These are phyloP conservation scores for Scortechinia acanthostroma DNA, from an alignment of 2,329 filamentous ascomycete species.

Conservation along the genomic window DNA sequence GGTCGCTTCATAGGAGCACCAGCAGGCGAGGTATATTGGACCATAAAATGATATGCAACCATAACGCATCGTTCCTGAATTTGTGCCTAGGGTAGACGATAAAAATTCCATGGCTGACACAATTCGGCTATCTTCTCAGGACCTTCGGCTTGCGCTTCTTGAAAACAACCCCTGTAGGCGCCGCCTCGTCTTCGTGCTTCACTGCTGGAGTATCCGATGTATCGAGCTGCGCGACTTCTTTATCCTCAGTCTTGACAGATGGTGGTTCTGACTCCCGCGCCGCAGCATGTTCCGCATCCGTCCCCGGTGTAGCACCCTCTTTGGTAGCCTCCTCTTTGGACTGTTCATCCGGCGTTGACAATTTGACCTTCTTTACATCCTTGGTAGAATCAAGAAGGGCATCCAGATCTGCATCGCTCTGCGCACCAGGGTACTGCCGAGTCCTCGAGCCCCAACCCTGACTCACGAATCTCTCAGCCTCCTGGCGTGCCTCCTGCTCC, in stretches of 20 bases:
- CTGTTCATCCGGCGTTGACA: neutral
- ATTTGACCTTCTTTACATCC: neutral
- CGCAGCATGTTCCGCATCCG: neutral
- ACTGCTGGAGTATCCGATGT: neutral
- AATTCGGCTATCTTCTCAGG: neutral
- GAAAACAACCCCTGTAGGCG: neutral
- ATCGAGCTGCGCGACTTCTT: neutral
- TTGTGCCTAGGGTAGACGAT: too few species aligned
- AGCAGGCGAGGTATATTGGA: too few species aligned
- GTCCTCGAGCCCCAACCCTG: slow-evolving; percentile 1
- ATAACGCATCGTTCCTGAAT: too few species aligned
- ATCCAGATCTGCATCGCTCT: neutral
- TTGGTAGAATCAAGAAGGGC: slow-evolving; percentile 1
- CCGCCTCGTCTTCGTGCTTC: neutral
- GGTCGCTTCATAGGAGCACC: too few species aligned
- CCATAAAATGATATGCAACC: too few species aligned
- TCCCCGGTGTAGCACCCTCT: neutral
- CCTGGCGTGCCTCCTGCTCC: neutral
- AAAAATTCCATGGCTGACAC: too few species aligned
- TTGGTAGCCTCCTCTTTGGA: neutral
- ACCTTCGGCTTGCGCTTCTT: slow-evolving; percentile 2
- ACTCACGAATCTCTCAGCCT: neutral
- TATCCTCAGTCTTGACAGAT: neutral
- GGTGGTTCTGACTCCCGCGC: neutral
- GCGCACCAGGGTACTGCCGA: neutral